These are phyloP conservation scores for Astrothelium subdiscretum DNA, from an alignment of 495 filamentous ascomycete species.

Conservation along the genomic window DNA sequence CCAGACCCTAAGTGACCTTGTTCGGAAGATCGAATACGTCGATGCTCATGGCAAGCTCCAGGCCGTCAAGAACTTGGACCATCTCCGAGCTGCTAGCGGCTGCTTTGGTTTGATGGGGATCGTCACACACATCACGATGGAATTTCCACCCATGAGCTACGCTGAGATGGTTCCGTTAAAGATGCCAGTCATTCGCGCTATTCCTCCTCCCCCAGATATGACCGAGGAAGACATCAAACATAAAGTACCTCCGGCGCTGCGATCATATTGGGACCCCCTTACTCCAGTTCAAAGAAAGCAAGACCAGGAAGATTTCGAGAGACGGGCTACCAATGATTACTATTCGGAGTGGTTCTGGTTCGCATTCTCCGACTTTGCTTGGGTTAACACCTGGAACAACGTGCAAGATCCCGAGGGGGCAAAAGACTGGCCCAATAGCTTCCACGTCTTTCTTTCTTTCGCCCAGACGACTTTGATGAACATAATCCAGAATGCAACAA, in stretches of 20 bases:
- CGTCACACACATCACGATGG: constrained; percentile 42
- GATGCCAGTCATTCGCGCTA: constrained; percentile 32
- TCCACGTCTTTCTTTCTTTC: constrained; percentile 25
- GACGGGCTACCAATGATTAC: constrained; percentile 32
- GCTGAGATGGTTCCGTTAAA: constrained; percentile 37
- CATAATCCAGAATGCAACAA: constrained; percentile 28
- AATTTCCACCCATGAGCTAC: constrained; percentile 41
- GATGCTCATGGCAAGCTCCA: constrained; percentile 38
- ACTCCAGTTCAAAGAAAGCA: constrained; percentile 33
- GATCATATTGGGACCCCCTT: constrained; percentile 18
- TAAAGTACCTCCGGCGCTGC: constrained; percentile 26
- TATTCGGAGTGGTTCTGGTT: constrained; percentile 48
- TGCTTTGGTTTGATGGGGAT: constrained; percentile 42
- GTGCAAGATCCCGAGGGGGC: constrained; percentile 24
- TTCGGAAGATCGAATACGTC: constrained; percentile 39
- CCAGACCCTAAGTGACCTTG: constrained; percentile 37
- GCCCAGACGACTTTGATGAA: not conserved
- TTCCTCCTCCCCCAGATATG: constrained; percentile 30
- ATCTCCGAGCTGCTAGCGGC: constrained; percentile 37
- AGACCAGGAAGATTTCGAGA: constrained; percentile 40
- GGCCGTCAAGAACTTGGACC: constrained; percentile 29
- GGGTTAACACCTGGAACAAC: constrained; percentile 41
- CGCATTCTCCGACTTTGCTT: constrained; percentile 34
- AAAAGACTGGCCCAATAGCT: constrained; percentile 31
- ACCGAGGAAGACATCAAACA: constrained; percentile 23